phyloP scores from a whole-genome alignment of 2,329 filamentous ascomycete species.

The Rhinocladiella mackenziei region DNA sequence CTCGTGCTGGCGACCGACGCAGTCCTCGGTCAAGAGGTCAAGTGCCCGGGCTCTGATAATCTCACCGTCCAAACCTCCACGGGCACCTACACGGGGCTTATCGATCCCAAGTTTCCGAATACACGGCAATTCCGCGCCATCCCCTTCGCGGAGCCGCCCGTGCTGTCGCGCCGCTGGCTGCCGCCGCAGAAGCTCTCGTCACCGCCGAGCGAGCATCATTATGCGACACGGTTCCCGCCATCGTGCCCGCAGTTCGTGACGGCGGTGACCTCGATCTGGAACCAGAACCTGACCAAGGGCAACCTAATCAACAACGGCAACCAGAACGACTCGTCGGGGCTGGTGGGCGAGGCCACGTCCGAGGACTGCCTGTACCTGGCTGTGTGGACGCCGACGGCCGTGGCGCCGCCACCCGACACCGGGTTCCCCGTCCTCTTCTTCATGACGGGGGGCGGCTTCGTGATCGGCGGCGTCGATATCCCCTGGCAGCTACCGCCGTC shows the following conservation, averaged over 20 bases:
- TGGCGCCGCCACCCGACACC: no score
- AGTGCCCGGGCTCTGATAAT: no score
- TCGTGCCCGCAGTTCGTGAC: conserved; percentile 33
- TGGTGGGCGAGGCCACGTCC: conserved; percentile 27
- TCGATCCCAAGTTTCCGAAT: conserved; percentile 35
- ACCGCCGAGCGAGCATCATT: conserved; percentile 24
- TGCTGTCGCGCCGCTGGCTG: conserved; percentile 34
- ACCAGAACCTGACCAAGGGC: not conserved
- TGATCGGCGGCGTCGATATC: conserved; percentile 36
- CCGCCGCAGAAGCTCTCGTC: conserved; percentile 31
- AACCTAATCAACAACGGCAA: conserved; percentile 7
- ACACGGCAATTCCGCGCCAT: conserved; percentile 39
- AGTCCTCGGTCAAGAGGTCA: no score
- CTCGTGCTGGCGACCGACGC: no score
- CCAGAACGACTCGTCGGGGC: conserved; percentile 2
- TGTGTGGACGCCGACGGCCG: conserved; percentile 40
- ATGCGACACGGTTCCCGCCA: conserved; percentile 32
- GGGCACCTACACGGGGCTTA: conserved; percentile 33
- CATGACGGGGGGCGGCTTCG: conserved; percentile 24
- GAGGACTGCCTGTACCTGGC: conserved; percentile 46
- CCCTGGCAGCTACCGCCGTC: conserved; percentile 40
- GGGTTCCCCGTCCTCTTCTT: conserved; percentile 30
- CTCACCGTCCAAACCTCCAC: conserved; percentile 7
- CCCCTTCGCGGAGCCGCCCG: conserved; percentile 37
- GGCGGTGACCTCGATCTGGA: conserved; percentile 17